Conservation (phyloP, 1,284 basidiomycete species). For the Cutaneotrichosporon cutaneum region DNA sequence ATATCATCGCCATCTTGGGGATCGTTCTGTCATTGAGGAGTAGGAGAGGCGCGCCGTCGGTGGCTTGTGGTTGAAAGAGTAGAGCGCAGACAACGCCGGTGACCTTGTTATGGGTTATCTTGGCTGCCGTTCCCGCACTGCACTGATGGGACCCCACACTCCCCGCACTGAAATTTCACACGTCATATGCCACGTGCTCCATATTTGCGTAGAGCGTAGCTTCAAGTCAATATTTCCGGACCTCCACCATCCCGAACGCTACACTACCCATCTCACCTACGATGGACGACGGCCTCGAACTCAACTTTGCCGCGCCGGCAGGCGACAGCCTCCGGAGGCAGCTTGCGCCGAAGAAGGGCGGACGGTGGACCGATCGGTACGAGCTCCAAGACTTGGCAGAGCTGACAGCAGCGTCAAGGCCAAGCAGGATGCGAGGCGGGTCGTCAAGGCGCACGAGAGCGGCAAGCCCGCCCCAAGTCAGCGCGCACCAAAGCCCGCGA, state of each 20-base stretch:
- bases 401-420: constrained; percentile 42
- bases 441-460: constrained; percentile 22
- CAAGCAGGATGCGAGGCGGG: constrained; percentile 39
- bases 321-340: constrained; percentile 23
- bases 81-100: not conserved
- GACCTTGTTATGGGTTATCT: not conserved
- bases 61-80: too few relatives aligned
- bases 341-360: constrained; percentile 60
- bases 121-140: not conserved
- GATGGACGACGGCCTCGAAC: constrained; percentile 53
- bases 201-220: not conserved
- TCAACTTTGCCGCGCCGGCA: constrained; percentile 48
- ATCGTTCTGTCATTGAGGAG: not conserved
- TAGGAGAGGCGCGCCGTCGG: too few relatives aligned
- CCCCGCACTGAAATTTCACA: constrained; percentile 3
- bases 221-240: constrained; percentile 4
- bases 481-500: constrained; percentile 9
- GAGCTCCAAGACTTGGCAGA: constrained; percentile 26
- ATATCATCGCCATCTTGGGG: constrained; percentile 51
- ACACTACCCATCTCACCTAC: not conserved
- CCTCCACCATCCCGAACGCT: not conserved
- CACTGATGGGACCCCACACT: not conserved
- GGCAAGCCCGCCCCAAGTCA: constrained; percentile 12
- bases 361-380: constrained; percentile 81
- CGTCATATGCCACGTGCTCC: constrained; percentile 1